These are phyloP conservation scores for Letharia columbiana DNA, from an alignment of 495 filamentous ascomycete genomes.

Conservation along the genomic window DNA sequence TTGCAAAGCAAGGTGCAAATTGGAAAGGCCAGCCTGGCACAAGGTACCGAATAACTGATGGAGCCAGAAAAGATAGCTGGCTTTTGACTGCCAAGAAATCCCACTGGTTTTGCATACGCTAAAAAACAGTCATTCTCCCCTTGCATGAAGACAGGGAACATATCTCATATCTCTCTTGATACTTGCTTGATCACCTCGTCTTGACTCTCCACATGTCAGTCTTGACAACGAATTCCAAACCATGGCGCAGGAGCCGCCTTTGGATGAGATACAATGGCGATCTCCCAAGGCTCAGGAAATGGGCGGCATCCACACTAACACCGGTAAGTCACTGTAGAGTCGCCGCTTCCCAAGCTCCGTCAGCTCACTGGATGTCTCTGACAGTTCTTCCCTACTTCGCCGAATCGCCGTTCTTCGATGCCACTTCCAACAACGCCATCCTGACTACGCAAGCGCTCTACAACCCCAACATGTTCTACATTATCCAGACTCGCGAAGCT, in stretches of 20 bases:
- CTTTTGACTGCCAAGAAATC: too few species aligned
- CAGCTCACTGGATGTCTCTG: not conserved
- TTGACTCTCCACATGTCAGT: not conserved
- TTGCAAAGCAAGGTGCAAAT: too few species aligned
- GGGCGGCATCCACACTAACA: conserved; percentile 51
- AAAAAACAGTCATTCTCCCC: too few species aligned
- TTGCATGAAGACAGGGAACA: too few species aligned
- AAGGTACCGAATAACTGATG: too few species aligned
- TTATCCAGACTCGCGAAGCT: conserved; percentile 58
- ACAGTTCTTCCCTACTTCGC: conserved; percentile 82
- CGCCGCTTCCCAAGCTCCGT: not conserved
- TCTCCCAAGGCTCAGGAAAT: conserved; percentile 51
- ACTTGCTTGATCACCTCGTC: not conserved
- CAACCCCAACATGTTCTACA: conserved; percentile 55
- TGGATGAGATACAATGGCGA: conserved; percentile 76
- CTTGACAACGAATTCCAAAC: conserved; percentile 4
- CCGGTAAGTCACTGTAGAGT: conserved; percentile 18
- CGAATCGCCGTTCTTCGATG: conserved; percentile 84
- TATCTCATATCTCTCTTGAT: not conserved
- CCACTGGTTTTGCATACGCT: too few species aligned
- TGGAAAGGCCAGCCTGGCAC: too few species aligned
- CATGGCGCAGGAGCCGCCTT: conserved; percentile 46
- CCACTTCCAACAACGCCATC: conserved; percentile 76
- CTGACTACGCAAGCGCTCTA: conserved; percentile 65
- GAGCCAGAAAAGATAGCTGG: too few species aligned